These are phyloP conservation scores for Onygena corvina DNA, from an alignment of 2,329 filamentous ascomycete genomes.

Conservation along the genomic window DNA sequence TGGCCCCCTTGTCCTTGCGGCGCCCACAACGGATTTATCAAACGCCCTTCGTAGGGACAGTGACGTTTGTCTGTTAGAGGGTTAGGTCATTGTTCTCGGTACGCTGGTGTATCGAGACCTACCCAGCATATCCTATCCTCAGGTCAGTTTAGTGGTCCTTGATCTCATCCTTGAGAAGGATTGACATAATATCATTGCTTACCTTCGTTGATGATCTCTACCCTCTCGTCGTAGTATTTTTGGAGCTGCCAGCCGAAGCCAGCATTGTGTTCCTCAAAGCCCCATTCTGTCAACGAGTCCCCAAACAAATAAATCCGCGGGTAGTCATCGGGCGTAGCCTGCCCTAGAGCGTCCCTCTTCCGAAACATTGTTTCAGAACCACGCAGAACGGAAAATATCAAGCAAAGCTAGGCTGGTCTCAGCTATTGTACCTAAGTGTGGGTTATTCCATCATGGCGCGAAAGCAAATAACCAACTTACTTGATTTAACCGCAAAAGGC, in stretches of 20 bases:
- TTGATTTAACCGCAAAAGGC: too few relatives aligned
- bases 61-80: constrained; percentile 13
- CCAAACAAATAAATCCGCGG: constrained; percentile 19
- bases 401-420: too few relatives aligned
- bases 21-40: constrained; percentile 10
- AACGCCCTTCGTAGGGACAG: constrained; percentile 13
- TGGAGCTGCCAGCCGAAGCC: constrained; percentile 16
- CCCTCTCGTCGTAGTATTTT: constrained; percentile 17
- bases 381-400: too few relatives aligned
- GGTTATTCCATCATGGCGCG: too few relatives aligned
- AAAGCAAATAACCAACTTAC: too few relatives aligned
- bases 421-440: too few relatives aligned
- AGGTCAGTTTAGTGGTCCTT: not conserved
- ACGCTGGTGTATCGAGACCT: constrained; percentile 6
- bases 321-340: constrained; percentile 11
- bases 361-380: too few relatives aligned
- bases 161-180: not conserved
- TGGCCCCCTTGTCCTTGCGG: constrained; percentile 11
- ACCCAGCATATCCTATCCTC: constrained; percentile 15
- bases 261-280: constrained; percentile 12
- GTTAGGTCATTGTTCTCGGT: not conserved
- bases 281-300: constrained; percentile 17
- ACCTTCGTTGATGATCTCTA: constrained; percentile 18
- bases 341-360: too few relatives aligned
- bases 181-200: not conserved